These are phyloP conservation scores for Pichia phayaonensis DNA, from an alignment of 805 yeast species.

Conservation along the genomic window DNA sequence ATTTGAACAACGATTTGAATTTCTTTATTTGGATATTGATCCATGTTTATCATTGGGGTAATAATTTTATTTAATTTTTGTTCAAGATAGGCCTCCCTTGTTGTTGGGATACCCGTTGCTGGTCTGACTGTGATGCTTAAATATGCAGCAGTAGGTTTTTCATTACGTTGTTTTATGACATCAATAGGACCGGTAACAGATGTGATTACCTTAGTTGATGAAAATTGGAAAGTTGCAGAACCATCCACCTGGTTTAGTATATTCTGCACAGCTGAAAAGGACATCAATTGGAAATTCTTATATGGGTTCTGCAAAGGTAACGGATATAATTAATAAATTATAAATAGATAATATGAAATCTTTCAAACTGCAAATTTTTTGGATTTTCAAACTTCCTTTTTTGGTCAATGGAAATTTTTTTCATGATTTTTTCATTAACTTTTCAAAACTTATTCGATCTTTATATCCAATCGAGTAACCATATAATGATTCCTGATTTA, in stretches of 20 bases:
- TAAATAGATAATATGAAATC: not conserved
- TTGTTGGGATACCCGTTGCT: slow-evolving; percentile 58
- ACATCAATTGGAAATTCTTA: not conserved
- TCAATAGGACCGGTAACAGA: slow-evolving; percentile 92
- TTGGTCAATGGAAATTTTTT: not conserved
- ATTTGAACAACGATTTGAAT: slow-evolving; percentile 64
- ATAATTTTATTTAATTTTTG: slow-evolving; percentile 59
- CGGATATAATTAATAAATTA: not conserved
- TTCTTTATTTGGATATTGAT: slow-evolving; percentile 70
- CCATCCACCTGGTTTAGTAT: slow-evolving; percentile 66
- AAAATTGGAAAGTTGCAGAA: slow-evolving; percentile 52
- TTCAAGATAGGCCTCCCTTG: slow-evolving; percentile 72
- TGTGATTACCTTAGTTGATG: slow-evolving; percentile 51
- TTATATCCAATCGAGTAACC: not conserved
- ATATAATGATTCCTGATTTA: slow-evolving; percentile 7
- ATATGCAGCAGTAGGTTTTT: slow-evolving; percentile 69
- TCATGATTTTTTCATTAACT: not conserved
- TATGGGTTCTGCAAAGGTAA: too few species aligned
- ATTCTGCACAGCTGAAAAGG: slow-evolving; percentile 12
- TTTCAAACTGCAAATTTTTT: not conserved
- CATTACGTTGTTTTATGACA: slow-evolving; percentile 65
- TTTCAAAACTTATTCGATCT: not conserved
- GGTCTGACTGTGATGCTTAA: slow-evolving; percentile 78
- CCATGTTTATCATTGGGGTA: slow-evolving; percentile 50
- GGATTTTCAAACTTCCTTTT: not conserved